Percentiles rank a stretch among this genome's conserved stretches.
phyloP scores from a whole-genome alignment of 2,329 filamentous ascomycete genomes.

The Fusarium sterilihyphosum region DNA sequence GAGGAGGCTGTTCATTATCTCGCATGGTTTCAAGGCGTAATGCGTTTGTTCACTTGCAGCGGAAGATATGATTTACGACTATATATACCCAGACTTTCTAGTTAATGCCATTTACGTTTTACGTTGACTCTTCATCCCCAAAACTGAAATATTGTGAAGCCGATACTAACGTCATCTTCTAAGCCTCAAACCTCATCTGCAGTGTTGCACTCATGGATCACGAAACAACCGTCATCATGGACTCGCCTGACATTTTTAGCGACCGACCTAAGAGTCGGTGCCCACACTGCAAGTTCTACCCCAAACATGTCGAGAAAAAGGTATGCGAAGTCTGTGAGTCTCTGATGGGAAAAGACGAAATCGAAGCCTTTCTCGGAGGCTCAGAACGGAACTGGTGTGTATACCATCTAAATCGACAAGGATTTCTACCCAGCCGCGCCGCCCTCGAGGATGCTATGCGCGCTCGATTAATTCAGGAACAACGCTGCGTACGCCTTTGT shows the following conservation, averaged over 20 bases:
- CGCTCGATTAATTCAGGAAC: constrained; percentile 4
- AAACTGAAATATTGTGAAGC: background rate
- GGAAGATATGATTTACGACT: constrained; percentile 34
- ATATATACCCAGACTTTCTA: constrained; percentile 35
- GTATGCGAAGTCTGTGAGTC: constrained; percentile 17
- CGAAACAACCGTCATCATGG: background rate
- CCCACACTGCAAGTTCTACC: constrained; percentile 22
- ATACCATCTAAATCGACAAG: constrained; percentile 14
- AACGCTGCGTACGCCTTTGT: constrained; percentile 5
- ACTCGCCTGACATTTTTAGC: background rate
- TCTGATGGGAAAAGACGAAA: background rate
- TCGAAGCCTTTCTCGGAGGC: background rate
- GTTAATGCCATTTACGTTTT: constrained; percentile 22
- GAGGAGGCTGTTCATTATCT: constrained; percentile 14
- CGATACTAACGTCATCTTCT: background rate
- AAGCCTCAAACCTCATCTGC: background rate
- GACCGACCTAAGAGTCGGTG: background rate
- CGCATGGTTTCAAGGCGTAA: constrained; percentile 19
- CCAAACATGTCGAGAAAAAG: background rate
- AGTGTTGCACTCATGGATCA: background rate
- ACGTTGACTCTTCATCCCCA: background rate
- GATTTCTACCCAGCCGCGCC: background rate
- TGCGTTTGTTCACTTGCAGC: constrained; percentile 26
- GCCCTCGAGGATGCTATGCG: constrained; percentile 4
- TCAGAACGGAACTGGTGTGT: constrained; percentile 4